Conservation (phyloP, 306 rosid genomes). For the Fragaria iinumae region DNA sequence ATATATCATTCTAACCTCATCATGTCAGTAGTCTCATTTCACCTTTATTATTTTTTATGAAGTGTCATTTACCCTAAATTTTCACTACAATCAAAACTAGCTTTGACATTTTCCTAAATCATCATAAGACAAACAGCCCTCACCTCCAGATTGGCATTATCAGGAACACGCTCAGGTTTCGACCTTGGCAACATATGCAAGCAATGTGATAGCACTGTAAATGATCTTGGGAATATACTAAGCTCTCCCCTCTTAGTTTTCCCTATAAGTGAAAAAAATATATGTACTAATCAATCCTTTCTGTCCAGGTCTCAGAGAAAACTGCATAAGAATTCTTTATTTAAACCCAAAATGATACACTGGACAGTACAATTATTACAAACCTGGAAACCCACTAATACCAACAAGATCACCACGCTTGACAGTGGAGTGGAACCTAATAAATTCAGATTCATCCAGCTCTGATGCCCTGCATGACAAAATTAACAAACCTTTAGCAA, state of each 20-base stretch:
- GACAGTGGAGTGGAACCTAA: slow-evolving; percentile 63
- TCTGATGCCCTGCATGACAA: slow-evolving; percentile 58
- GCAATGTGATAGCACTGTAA: slow-evolving; percentile 68
- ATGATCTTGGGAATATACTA: slow-evolving; percentile 71
- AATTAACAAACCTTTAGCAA: slow-evolving; percentile 19
- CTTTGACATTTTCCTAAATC: background rate
- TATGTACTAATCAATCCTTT: too few relatives aligned
- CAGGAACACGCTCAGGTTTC: slow-evolving; percentile 58
- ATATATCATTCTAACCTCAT: background rate
- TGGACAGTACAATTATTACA: slow-evolving; percentile 6
- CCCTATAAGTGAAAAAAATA: slow-evolving; percentile 37
- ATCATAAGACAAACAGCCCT: background rate
- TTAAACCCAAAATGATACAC: background rate
- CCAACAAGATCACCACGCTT: slow-evolving; percentile 92
- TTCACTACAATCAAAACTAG: background rate
- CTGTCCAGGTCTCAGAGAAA: background rate
- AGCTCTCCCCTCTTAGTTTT: slow-evolving; percentile 91
- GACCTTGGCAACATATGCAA: slow-evolving; percentile 89
- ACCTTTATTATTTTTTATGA: background rate
- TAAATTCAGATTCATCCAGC: slow-evolving; percentile 62
- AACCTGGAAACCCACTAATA: slow-evolving; percentile 84
- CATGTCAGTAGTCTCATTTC: background rate
- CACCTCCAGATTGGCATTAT: slow-evolving; percentile 58
- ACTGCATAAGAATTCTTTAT: background rate
- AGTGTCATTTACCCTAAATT: background rate